Evolutionary conservation across 306 rosid genomes (phyloP).

Genomic region (Castanea crenata): DNA sequence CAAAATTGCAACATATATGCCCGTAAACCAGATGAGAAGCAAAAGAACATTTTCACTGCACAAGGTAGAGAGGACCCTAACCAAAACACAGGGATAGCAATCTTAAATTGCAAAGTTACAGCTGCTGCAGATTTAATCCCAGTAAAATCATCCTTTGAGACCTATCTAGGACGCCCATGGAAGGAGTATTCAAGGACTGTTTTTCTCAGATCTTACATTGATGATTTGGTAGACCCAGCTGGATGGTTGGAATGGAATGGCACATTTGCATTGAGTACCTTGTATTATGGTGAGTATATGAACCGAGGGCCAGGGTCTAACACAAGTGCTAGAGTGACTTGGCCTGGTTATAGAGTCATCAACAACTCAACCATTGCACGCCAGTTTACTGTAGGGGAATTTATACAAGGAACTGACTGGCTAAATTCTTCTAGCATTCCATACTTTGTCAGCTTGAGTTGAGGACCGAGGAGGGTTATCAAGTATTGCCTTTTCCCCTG

Average conservation of each 20-base stretch:
- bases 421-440: constrained; percentile 56
- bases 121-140: constrained; percentile 72
- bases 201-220: constrained; percentile 45
- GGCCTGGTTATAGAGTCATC: constrained; percentile 82
- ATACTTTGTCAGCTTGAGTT: constrained; percentile 39
- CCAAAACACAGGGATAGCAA: constrained; percentile 79
- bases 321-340: constrained; percentile 54
- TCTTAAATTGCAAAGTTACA: constrained; percentile 56
- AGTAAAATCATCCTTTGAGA: constrained; percentile 36
- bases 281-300: constrained; percentile 74
- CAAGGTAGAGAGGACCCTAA: constrained; percentile 85
- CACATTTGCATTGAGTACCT: constrained; percentile 58
- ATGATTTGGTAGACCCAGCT: constrained; percentile 49
- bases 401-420: constrained; percentile 70
- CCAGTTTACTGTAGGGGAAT: constrained; percentile 50
- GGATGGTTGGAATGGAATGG: constrained; percentile 92
- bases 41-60: constrained; percentile 76
- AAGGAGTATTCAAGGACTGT: constrained; percentile 73
- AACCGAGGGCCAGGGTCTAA: constrained; percentile 71
- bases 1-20: constrained; percentile 85
- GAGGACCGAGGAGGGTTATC: constrained; percentile 1
- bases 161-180: constrained; percentile 86
- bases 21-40: constrained; percentile 55
- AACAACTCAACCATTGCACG: constrained; percentile 55
- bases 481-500: background rate